Percentiles rank a stretch among this genome's conserved stretches.
Conservation (phyloP, 306 rosid species). For the Cucurbita maxima region DNA sequence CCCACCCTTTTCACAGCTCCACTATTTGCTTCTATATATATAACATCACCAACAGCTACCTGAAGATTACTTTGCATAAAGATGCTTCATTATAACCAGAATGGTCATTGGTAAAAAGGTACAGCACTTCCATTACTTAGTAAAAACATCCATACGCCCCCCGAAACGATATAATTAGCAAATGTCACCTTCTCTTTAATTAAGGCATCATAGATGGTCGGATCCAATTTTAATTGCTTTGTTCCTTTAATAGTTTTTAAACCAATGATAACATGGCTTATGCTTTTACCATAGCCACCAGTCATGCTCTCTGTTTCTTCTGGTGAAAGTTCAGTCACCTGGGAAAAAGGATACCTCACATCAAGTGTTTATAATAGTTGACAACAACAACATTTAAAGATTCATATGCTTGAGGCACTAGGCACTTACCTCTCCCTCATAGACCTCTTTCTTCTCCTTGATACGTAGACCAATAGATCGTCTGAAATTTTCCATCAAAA, state of each 20-base stretch:
- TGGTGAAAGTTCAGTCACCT: constrained; percentile 92
- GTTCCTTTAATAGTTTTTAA: constrained; percentile 93
- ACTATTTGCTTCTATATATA: constrained; percentile 86
- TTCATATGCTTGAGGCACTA: not conserved
- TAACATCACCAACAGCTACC: constrained; percentile 97
- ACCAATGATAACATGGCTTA: constrained; percentile 93
- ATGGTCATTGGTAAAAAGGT: not conserved
- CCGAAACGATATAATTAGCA: not conserved
- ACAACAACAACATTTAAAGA: not conserved
- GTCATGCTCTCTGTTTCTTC: constrained; percentile 90
- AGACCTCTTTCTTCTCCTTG: constrained; percentile 95
- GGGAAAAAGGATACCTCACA: constrained; percentile 11
- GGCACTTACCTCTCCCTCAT: constrained; percentile 85
- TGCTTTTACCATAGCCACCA: constrained; percentile 94
- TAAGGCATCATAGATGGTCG: constrained; percentile 91
- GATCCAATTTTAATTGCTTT: constrained; percentile 90
- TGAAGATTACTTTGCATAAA: constrained; percentile 3
- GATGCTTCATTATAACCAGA: not conserved
- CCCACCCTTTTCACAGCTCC: constrained; percentile 98
- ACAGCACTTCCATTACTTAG: not conserved
- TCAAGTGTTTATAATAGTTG: not conserved
- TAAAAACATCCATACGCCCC: not conserved
- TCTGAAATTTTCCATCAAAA: constrained; percentile 84
- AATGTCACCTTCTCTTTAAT: constrained; percentile 68
- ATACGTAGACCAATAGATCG: constrained; percentile 85